Conservation (phyloP, 208 protist genomes). For the Acanthamoeba healyi region DNA sequence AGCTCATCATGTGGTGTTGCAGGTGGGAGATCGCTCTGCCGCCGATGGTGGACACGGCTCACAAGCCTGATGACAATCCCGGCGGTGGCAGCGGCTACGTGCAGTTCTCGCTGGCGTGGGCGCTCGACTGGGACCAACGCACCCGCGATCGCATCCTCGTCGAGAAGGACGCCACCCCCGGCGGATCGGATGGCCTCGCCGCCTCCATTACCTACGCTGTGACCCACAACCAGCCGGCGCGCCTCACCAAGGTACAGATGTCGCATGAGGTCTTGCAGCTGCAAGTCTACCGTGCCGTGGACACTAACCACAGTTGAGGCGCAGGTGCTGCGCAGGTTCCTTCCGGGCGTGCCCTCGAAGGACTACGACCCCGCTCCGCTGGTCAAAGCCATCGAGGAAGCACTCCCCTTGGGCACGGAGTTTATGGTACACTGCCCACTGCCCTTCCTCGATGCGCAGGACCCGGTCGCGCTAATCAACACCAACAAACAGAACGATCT, state of each 20-base stretch:
- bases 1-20: no score
- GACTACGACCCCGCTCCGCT: slow-evolving; percentile 19
- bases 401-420: not conserved
- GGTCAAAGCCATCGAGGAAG: not conserved
- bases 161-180: not conserved
- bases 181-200: not conserved
- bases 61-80: not conserved
- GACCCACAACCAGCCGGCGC: slow-evolving; percentile 31
- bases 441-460: no score
- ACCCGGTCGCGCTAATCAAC: not conserved
- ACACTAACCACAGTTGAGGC: not conserved
- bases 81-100: not conserved
- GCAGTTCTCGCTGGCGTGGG: slow-evolving; percentile 21
- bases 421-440: no score
- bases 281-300: not conserved
- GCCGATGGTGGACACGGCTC: not conserved
- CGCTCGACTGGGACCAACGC: not conserved
- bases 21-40: not conserved
- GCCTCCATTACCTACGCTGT: not conserved
- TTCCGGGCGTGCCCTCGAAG: not conserved
- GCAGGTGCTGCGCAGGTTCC: not conserved
- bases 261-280: not conserved
- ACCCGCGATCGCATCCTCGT: slow-evolving; percentile 7
- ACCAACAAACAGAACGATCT: not conserved
- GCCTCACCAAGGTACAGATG: not conserved